Evolutionary conservation across 2,329 filamentous ascomycete species (phyloP).

Genomic region (Pseudocercospora macadamiae): DNA sequence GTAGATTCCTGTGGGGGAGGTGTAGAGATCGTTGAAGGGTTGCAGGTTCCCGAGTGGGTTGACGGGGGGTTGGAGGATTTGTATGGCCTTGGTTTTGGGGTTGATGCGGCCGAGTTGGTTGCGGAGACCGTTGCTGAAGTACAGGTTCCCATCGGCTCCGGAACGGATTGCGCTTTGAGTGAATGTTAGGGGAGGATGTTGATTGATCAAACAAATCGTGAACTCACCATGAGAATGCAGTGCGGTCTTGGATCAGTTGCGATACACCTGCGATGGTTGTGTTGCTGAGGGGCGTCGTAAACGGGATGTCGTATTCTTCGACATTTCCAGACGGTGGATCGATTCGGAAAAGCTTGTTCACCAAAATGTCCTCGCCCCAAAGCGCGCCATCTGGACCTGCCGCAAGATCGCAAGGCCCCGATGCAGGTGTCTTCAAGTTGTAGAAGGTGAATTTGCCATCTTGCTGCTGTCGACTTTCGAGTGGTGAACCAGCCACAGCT

Average conservation of each 20-base stretch:
- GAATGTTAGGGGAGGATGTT: conserved; percentile 53
- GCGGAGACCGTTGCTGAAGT: conserved; percentile 28
- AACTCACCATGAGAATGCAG: conserved; percentile 38
- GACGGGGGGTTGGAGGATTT: conserved; percentile 27
- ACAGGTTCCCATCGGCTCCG: conserved; percentile 29
- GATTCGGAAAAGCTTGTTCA: conserved; percentile 27
- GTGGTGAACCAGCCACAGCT: not conserved
- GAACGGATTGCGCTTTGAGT: conserved; percentile 13
- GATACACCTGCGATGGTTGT: conserved; percentile 14
- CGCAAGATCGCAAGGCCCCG: conserved; percentile 26
- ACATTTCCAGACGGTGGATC: conserved; percentile 21
- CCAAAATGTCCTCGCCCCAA: conserved; percentile 26
- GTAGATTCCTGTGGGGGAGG: conserved; percentile 26
- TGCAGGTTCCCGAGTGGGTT: conserved; percentile 28
- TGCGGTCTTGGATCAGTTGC: conserved; percentile 15
- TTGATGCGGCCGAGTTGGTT: conserved; percentile 32
- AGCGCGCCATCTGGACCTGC: conserved; percentile 27
- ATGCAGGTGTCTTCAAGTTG: conserved; percentile 16
- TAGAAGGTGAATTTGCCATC: conserved; percentile 23
- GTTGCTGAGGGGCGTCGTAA: conserved; percentile 24
- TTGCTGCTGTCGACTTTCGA: not conserved
- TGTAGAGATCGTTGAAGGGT: conserved; percentile 30
- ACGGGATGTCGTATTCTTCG: conserved; percentile 27
- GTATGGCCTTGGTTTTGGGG: conserved; percentile 14
- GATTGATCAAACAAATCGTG: conserved; percentile 66